Percentiles rank a stretch among this genome's conserved stretches.
Conservation (phyloP, 2,329 filamentous ascomycete species). For the Pseudogymnoascus sp. region DNA sequence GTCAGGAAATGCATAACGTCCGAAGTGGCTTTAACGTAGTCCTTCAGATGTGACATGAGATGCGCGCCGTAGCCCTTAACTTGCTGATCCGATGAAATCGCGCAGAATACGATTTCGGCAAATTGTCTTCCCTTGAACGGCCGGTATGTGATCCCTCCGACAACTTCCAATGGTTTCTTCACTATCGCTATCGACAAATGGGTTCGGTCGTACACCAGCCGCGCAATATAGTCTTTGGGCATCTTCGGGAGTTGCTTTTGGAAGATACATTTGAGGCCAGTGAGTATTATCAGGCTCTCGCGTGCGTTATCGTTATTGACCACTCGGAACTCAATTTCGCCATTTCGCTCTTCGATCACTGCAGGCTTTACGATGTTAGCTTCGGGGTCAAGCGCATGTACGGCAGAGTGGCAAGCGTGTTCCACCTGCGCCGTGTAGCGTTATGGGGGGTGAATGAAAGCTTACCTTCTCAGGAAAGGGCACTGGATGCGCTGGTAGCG, state of each 20-base stretch:
- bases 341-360: constrained; percentile 85
- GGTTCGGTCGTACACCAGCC: constrained; percentile 92
- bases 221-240: constrained; percentile 98
- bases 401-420: neutral
- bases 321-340: constrained; percentile 93
- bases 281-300: constrained; percentile 88
- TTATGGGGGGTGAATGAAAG: neutral
- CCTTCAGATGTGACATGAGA: constrained; percentile 94
- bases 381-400: constrained; percentile 10
- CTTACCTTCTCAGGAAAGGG: constrained; percentile 82
- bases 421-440: neutral
- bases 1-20: constrained; percentile 98
- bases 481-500: constrained; percentile 52
- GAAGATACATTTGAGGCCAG: constrained; percentile 93
- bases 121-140: constrained; percentile 89
- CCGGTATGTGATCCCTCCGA: constrained; percentile 92
- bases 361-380: constrained; percentile 53
- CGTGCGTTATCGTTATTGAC: constrained; percentile 91
- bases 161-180: constrained; percentile 91
- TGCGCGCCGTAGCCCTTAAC: constrained; percentile 98
- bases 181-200: constrained; percentile 96
- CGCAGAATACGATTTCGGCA: constrained; percentile 97
- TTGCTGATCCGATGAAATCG: constrained; percentile 94
- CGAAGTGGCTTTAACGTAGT: constrained; percentile 95
- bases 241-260: constrained; percentile 98